phyloP scores from a whole-genome alignment of 1,284 basidiomycete genomes.

The Gomphus bonarii region DNA sequence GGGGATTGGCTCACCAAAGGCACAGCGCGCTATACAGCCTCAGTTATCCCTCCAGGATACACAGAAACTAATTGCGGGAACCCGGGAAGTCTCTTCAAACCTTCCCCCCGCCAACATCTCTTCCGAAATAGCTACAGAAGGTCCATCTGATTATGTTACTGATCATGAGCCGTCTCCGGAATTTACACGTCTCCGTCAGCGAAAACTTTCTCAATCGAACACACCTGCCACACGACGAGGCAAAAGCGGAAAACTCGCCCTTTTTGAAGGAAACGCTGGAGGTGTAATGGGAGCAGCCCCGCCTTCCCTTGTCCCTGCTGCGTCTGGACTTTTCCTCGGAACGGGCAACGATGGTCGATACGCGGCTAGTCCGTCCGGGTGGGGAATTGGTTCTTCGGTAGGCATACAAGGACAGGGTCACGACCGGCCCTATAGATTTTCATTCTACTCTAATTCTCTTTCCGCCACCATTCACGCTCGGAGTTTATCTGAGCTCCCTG shows the following conservation, averaged over 20 bases:
- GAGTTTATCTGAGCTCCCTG: conserved; percentile 87
- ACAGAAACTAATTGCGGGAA: background rate
- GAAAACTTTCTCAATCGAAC: conserved; percentile 77
- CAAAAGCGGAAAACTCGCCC: conserved; percentile 76
- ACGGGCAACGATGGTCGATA: conserved; percentile 7
- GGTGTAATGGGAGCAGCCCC: conserved; percentile 32
- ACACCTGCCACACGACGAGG: conserved; percentile 40
- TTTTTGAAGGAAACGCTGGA: conserved; percentile 64
- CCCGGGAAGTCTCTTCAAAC: background rate
- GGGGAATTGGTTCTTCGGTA: conserved; percentile 21
- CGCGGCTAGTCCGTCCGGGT: conserved; percentile 16
- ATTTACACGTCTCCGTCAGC: conserved; percentile 45
- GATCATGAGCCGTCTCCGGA: conserved; percentile 14
- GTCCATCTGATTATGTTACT: conserved; percentile 15
- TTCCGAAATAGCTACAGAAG: conserved; percentile 18
- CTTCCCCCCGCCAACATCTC: conserved; percentile 10
- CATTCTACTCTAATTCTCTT: conserved; percentile 94
- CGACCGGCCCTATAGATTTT: conserved; percentile 93
- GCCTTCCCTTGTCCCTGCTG: conserved; percentile 31
- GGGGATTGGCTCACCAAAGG: conserved; percentile 35
- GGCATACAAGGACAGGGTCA: conserved; percentile 33
- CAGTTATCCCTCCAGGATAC: background rate
- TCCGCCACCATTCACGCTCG: conserved; percentile 93
- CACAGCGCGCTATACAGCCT: background rate
- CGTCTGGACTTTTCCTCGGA: conserved; percentile 18